Evolutionary conservation across 2,329 filamentous ascomycete species (phyloP), one percentile per base, ranked within the genome.

Genomic region (Botryosphaeria agaves): DNA sequence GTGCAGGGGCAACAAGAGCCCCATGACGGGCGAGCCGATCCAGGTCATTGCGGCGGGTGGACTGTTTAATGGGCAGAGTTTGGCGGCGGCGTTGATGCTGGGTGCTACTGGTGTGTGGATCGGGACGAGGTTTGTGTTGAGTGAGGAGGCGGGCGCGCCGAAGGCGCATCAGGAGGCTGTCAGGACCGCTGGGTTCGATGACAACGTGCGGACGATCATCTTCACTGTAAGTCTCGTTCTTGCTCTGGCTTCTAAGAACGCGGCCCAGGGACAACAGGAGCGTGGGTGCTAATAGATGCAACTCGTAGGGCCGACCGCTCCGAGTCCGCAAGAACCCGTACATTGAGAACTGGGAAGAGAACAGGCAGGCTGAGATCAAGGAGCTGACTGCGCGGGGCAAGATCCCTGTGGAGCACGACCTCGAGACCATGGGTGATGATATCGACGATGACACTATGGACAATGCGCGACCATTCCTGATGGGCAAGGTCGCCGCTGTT

Each of bases 151-250:
- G 33, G 87, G 89, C 48, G 89, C 89, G 7, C 82, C 89, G 43
- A 76, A 83, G 56, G 72, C 80, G 28, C 87, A 98, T 68, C 89
- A 95, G 64, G 87, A 98, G 51, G 83, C 87, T 37, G 89, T 98
- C 43, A 72, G 74, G 48, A 94, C 87, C 26, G 72, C 89, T 31
- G 72, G 80, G 43, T 93, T 89, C 55, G 84, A 95, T 58, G 89
- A 98, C 60, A 98, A 92, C 49, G 64, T 95, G 53, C 80, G 83
- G 52, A 98, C 89, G 29, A 82, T 95, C 56, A 98, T 98, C 62
- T 98, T 95, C 70, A 98, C 89, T 34, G 58, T 59, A 56, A 34
- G 49, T 15, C n/a, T 18, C 18, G 5, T 11, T 7, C 14, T 39
- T 32, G 18, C 26, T 11, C 14, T 12, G 16, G 2, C n/a, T 12